phyloP scores from a whole-genome alignment of 805 yeast species.

The Saturnispora galanensis region DNA sequence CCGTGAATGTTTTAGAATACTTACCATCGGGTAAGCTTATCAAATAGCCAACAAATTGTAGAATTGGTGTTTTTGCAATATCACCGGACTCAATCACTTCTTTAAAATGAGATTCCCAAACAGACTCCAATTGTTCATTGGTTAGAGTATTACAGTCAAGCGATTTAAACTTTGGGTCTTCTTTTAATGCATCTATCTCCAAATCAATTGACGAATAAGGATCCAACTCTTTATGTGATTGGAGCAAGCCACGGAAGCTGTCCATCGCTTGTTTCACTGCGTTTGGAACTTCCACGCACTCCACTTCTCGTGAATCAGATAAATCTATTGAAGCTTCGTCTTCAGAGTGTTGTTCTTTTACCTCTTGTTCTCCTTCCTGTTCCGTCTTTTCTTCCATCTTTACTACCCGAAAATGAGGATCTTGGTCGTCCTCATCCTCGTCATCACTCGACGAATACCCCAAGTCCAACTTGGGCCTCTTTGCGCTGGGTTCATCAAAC shows the following conservation, averaged over 20 bases:
- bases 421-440: conserved; percentile 5
- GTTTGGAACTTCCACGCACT: background rate
- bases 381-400: conserved; percentile 7
- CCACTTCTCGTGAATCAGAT: conserved; percentile 13
- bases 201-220: conserved; percentile 14
- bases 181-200: conserved; percentile 14
- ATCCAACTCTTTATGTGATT: background rate
- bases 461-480: background rate
- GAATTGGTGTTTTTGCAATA: background rate
- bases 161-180: conserved; percentile 16
- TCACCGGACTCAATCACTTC: background rate
- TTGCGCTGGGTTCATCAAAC: background rate
- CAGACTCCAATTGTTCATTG: conserved; percentile 8
- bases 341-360: conserved; percentile 6
- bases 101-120: conserved; percentile 10
- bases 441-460: conserved; percentile 4
- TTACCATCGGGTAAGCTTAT: background rate
- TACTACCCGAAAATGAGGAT: background rate
- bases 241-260: background rate
- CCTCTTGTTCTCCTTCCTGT: conserved; percentile 6
- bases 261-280: background rate
- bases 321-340: conserved; percentile 6
- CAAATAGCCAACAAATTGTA: background rate
- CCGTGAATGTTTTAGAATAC: conserved; percentile 5
- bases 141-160: conserved; percentile 13